phyloP scores from a whole-genome alignment of 208 protist species.

The Strigomonas culicis region DNA sequence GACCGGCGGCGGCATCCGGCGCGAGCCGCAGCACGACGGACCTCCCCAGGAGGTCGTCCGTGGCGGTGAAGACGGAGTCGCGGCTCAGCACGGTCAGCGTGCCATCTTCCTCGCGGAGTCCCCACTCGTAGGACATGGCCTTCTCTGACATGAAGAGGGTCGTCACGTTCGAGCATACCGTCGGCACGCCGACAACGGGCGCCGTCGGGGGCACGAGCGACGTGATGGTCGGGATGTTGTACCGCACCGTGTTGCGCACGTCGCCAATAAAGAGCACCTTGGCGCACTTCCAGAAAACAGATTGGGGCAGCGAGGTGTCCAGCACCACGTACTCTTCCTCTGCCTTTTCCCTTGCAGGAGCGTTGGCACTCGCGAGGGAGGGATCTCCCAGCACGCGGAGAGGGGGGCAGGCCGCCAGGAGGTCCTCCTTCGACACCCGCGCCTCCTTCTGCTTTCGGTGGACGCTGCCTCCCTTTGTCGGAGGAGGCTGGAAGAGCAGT shows the following conservation, averaged over 20 bases:
- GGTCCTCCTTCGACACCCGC: conserved; percentile 34
- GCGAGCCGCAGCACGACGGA: conserved; percentile 54
- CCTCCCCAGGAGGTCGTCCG: conserved; percentile 42
- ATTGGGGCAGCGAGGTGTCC: conserved; percentile 52
- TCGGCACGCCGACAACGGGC: conserved; percentile 70
- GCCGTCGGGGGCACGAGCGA: conserved; percentile 40
- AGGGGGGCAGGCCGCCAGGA: conserved; percentile 43
- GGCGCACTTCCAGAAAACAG: conserved; percentile 49
- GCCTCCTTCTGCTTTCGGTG: conserved; percentile 16
- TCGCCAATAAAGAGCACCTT: conserved; percentile 43
- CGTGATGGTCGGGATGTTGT: conserved; percentile 82
- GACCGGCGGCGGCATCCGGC: conserved; percentile 25
- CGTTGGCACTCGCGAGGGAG: conserved; percentile 5
- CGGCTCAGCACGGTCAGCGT: not conserved
- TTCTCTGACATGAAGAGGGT: conserved; percentile 38
- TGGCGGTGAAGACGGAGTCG: conserved; percentile 52
- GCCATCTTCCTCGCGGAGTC: conserved; percentile 12
- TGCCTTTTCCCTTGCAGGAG: not conserved
- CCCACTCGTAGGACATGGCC: conserved; percentile 73
- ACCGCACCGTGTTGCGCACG: conserved; percentile 35
- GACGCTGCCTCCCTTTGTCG: conserved; percentile 8
- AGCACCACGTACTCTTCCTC: conserved; percentile 22
- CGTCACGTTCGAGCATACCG: conserved; percentile 58
- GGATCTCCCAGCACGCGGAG: conserved; percentile 42
- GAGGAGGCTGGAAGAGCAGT: conserved; percentile 50